These are phyloP conservation scores for Apiospora koreana DNA, from an alignment of 2,329 filamentous ascomycete genomes.

Conservation along the genomic window DNA sequence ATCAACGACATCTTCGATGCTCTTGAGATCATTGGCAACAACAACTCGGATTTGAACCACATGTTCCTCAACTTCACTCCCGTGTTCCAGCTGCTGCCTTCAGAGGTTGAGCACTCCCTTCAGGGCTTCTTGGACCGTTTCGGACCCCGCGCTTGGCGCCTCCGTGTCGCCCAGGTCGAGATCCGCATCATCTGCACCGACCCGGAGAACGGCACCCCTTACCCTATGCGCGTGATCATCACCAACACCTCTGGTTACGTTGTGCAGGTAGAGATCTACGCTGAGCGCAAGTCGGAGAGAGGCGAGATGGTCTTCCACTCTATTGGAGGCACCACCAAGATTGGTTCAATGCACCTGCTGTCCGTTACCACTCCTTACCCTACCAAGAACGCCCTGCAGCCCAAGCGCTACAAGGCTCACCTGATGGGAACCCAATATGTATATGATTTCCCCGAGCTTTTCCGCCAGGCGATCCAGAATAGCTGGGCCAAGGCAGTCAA, in stretches of 20 bases:
- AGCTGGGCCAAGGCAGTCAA: conserved; percentile 79
- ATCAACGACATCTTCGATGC: conserved; percentile 98
- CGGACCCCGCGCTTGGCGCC: conserved; percentile 89
- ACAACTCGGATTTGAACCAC: conserved; percentile 98
- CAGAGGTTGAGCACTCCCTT: conserved; percentile 89
- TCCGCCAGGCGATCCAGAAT: conserved; percentile 97
- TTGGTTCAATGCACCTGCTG: conserved; percentile 91
- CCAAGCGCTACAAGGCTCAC: conserved; percentile 99
- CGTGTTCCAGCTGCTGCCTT: conserved; percentile 87
- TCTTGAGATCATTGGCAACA: conserved; percentile 97
- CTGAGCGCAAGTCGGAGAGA: conserved; percentile 97
- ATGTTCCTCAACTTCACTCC: conserved; percentile 99
- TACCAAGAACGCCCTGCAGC: conserved; percentile 98
- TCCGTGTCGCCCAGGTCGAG: conserved; percentile 95
- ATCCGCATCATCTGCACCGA: conserved; percentile 99
- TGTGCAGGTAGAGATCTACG: conserved; percentile 96
- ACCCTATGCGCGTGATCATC: conserved; percentile 93
- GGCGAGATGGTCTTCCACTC: conserved; percentile 98
- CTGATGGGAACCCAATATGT: conserved; percentile 99
- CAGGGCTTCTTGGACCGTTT: conserved; percentile 96
- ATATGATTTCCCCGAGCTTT: conserved; percentile 99
- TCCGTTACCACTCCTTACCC: conserved; percentile 91
- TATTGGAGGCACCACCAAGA: conserved; percentile 92
- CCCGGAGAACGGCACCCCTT: conserved; percentile 76
- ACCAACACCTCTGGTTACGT: conserved; percentile 98